Evolutionary conservation across 2,329 filamentous ascomycete genomes (phyloP), one percentile per base, ranked within the genome.

Genomic region (Fusarium oxysporum): DNA sequence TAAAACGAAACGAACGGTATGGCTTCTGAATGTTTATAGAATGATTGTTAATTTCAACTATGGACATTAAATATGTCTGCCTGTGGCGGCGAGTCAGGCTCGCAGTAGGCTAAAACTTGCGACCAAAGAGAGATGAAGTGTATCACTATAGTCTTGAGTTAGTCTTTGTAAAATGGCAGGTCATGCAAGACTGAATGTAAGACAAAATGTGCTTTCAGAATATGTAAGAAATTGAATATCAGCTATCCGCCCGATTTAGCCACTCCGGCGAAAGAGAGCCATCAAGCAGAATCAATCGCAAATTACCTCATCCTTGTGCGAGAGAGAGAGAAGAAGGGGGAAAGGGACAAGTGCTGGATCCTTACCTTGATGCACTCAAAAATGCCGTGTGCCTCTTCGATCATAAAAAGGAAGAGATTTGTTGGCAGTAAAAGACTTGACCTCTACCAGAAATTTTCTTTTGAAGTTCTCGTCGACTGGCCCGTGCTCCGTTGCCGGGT

Each of bases 191-290:
- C 50, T 54, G 30, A 65, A 48, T 48, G n/a, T 47, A 51, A 47
- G 62, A 68, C 40, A 45, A 48, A 62, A 44, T 55, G 53, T 68
- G 67, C 73, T 65, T 69, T 97, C 95, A 97, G 95, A 94, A 97
- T 97, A 97, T 97, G 95, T 97, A 97, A 97, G 95, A 96, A 91
- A 90, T 81, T 91, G 85, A 95, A 93, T 97, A 93, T 97, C 95
- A 97, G 86, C 83, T 89, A 82, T 85, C 88, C 86, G 85, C 81
- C 85, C 87, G 92, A 91, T 95, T 92, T 92, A 88, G 92, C 92
- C 87, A 88, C 93, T 91, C 95, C 90, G 95, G 95, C 95, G 92
- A 85, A 82, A 92, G 94, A 91, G 93, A 86, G 88, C 94, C 94
- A 95, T 90, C 91, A 86, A 83, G 83, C 83, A 85, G 87, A 89